Conservation (phyloP, 768 basidiomycete species). For the Trametopsis cervina region DNA sequence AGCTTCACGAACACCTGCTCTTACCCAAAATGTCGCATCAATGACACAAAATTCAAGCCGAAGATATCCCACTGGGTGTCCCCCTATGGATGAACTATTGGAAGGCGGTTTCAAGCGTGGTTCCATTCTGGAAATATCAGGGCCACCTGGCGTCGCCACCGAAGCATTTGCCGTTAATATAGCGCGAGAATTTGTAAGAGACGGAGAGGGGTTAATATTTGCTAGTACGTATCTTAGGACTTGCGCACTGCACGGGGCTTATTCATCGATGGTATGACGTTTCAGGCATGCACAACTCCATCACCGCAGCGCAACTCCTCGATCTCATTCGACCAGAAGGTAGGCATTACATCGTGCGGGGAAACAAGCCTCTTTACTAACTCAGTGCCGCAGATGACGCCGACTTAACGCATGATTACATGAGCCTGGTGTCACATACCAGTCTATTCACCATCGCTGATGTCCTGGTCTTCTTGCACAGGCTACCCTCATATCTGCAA, state of each 20-base stretch:
- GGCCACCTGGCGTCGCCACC: slow-evolving; percentile 68
- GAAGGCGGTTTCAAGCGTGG: slow-evolving; percentile 57
- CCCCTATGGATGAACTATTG: slow-evolving; percentile 50
- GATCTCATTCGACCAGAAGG: neutral
- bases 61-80: slow-evolving; percentile 36
- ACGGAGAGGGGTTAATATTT: slow-evolving; percentile 50
- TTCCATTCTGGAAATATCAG: slow-evolving; percentile 65
- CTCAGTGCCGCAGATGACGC: neutral
- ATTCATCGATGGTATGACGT: slow-evolving; percentile 10
- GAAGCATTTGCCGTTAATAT: slow-evolving; percentile 48
- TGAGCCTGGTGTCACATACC: slow-evolving; percentile 19
- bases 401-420: neutral
- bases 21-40: slow-evolving; percentile 54
- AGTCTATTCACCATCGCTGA: slow-evolving; percentile 43
- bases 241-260: neutral
- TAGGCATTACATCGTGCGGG: neutral
- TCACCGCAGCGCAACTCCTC: slow-evolving; percentile 27
- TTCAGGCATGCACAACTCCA: slow-evolving; percentile 45
- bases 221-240: slow-evolving; percentile 41
- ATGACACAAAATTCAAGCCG: slow-evolving; percentile 25
- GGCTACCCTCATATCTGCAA: slow-evolving; percentile 40
- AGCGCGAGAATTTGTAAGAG: slow-evolving; percentile 38
- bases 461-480: slow-evolving; percentile 52
- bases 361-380: neutral
- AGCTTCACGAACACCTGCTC: slow-evolving; percentile 19